These are phyloP conservation scores for Symbiodinium natans DNA, from an alignment of 73 alveolate genomes.

Conservation along the genomic window DNA sequence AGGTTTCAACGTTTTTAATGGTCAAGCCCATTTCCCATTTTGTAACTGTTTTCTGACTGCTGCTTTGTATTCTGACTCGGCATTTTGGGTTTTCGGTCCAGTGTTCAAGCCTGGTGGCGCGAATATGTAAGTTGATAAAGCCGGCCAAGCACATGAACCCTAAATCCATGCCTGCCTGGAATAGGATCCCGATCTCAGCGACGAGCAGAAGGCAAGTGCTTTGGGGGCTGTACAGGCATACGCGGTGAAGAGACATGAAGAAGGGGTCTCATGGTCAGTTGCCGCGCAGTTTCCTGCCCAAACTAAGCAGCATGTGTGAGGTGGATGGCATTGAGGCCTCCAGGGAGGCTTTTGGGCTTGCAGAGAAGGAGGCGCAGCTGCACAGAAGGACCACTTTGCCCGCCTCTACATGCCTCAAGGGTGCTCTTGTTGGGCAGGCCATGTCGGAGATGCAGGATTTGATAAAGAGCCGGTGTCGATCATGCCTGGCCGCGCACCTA, in stretches of 20 bases:
- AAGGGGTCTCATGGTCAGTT: too few relatives aligned
- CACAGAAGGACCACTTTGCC: not conserved
- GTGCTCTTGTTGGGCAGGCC: not conserved
- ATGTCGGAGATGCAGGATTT: constrained; percentile 51
- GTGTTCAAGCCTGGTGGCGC: too few relatives aligned
- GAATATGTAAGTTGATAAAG: too few relatives aligned
- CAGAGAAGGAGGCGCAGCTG: constrained; percentile 77
- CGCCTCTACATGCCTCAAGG: not conserved
- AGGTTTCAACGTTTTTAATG: too few relatives aligned
- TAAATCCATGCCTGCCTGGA: too few relatives aligned
- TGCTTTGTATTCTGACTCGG: too few relatives aligned
- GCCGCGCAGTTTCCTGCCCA: too few relatives aligned
- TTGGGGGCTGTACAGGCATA: not conserved
- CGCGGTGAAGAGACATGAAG: too few relatives aligned
- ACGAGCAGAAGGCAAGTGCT: constrained; percentile 56
- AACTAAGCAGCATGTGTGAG: not conserved
- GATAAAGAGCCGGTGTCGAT: constrained; percentile 63
- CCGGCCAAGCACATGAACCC: too few relatives aligned
- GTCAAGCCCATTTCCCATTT: too few relatives aligned
- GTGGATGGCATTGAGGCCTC: constrained; percentile 90
- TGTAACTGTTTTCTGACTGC: too few relatives aligned
- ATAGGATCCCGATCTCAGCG: constrained; percentile 54
- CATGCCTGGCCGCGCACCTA: constrained; percentile 29
- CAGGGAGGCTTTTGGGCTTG: constrained; percentile 75
- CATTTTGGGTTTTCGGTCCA: too few relatives aligned